These are phyloP conservation scores for Pythium vanterpoolii DNA, from an alignment of 352 stramenopile genomes.

Conservation along the genomic window DNA sequence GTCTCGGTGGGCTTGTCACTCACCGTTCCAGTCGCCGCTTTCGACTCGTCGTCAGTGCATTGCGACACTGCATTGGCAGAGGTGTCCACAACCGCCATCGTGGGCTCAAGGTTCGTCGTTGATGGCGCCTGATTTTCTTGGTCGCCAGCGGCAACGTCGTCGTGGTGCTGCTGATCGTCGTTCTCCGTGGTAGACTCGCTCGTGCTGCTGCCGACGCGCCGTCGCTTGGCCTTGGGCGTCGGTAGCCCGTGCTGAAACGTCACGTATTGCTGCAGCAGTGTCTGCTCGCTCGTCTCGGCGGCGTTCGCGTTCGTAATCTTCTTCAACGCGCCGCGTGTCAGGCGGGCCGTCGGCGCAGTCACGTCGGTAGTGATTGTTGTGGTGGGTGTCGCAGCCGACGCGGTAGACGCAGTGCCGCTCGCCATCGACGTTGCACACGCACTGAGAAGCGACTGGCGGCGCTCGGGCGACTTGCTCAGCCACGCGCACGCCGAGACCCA, in stretches of 20 bases:
- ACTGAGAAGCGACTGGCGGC: conserved; percentile 5
- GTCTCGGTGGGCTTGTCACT: not conserved
- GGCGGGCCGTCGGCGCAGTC: not conserved
- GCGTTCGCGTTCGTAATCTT: conserved; percentile 6
- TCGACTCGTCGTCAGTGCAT: not conserved
- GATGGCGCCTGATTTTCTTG: conserved; percentile 4
- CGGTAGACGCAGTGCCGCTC: not conserved
- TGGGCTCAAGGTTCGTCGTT: not conserved
- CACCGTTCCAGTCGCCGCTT: not conserved
- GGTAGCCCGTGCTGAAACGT: conserved; percentile 23
- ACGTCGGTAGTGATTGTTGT: not conserved
- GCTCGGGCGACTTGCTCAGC: conserved; percentile 21
- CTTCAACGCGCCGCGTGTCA: conserved; percentile 20
- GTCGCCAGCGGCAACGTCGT: not conserved
- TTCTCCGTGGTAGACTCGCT: conserved; percentile 8
- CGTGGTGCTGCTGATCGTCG: not conserved
- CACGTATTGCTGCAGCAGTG: conserved; percentile 16
- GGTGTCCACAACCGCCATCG: not conserved
- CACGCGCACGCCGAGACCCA: conserved; percentile 26
- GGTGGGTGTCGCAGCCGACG: not conserved
- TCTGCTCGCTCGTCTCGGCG: not conserved
- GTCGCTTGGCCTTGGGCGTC: conserved; percentile 7
- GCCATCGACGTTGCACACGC: conserved; percentile 11
- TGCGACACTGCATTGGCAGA: not conserved
- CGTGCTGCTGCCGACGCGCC: conserved; percentile 11